Evolutionary conservation across 73 alveolate genomes (phyloP).

Genomic region (Symbiodinium pilosum): DNA sequence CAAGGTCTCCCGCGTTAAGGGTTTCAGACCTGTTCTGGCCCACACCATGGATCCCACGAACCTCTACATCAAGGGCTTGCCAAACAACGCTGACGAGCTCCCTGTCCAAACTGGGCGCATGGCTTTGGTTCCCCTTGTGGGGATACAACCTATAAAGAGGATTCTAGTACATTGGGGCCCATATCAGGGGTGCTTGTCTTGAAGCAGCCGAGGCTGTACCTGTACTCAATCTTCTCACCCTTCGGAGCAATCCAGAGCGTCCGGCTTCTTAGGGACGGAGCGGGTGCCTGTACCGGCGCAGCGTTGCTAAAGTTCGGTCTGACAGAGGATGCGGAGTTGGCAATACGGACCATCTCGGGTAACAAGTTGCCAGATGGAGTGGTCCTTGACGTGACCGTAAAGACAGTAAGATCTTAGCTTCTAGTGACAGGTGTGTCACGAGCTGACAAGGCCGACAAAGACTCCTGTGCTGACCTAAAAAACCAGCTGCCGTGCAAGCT

Average conservation of each 20-base stretch:
- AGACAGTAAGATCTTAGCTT: slow-evolving; percentile 52
- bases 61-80: slow-evolving; percentile 81
- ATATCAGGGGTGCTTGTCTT: no score
- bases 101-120: neutral
- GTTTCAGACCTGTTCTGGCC: slow-evolving; percentile 72
- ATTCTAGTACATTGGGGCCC: no score
- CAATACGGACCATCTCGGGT: slow-evolving; percentile 73
- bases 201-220: slow-evolving; percentile 45
- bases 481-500: neutral
- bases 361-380: slow-evolving; percentile 88
- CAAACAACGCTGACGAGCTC: slow-evolving; percentile 62
- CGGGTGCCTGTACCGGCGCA: slow-evolving; percentile 68
- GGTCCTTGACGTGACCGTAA: slow-evolving; percentile 66
- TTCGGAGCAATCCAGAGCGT: slow-evolving; percentile 69
- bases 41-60: slow-evolving; percentile 86
- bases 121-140: neutral
- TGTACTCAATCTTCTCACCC: slow-evolving; percentile 74
- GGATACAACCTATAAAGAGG: no score
- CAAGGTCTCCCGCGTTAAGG: slow-evolving; percentile 79
- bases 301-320: slow-evolving; percentile 60
- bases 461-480: neutral
- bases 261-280: slow-evolving; percentile 54
- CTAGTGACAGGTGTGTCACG: no score
- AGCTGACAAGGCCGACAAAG: neutral
- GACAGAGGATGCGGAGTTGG: slow-evolving; percentile 77